Conservation (phyloP, 202 grass and related monocot species). For the Setaria italica region DNA sequence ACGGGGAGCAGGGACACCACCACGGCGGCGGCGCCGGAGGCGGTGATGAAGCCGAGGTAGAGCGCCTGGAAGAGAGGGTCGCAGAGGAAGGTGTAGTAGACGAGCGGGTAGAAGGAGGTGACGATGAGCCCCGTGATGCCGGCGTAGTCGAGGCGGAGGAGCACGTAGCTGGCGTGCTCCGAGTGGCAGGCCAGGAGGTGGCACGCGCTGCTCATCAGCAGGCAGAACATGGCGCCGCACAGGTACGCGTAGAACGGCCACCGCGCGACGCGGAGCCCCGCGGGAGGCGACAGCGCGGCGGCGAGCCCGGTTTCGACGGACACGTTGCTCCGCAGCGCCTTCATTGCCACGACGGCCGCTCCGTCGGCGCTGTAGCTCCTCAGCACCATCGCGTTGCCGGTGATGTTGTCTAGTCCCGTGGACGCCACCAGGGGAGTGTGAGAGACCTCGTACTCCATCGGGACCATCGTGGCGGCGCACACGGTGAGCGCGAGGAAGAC, state of each 20-base stretch:
- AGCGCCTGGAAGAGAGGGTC: constrained; percentile 53
- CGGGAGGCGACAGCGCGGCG: neutral
- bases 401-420: constrained; percentile 27
- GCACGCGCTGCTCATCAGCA: constrained; percentile 81
- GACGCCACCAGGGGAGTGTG: neutral
- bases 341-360: constrained; percentile 14
- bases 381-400: neutral
- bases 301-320: neutral
- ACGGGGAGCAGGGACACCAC: constrained; percentile 65
- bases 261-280: constrained; percentile 29
- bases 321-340: constrained; percentile 32
- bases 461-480: constrained; percentile 52
- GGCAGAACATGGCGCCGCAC: constrained; percentile 82
- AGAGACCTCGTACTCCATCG: constrained; percentile 25
- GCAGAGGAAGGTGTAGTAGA: constrained; percentile 93
- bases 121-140: constrained; percentile 85
- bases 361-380: neutral
- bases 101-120: constrained; percentile 91
- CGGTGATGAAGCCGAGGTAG: constrained; percentile 79
- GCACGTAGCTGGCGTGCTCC: constrained; percentile 62
- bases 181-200: constrained; percentile 90
- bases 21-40: constrained; percentile 55
- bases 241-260: constrained; percentile 93
- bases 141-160: constrained; percentile 90
- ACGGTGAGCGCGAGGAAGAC: constrained; percentile 78